Evolutionary conservation across 345 rosid genomes (phyloP).

Genomic region (Adansonia digitata): DNA sequence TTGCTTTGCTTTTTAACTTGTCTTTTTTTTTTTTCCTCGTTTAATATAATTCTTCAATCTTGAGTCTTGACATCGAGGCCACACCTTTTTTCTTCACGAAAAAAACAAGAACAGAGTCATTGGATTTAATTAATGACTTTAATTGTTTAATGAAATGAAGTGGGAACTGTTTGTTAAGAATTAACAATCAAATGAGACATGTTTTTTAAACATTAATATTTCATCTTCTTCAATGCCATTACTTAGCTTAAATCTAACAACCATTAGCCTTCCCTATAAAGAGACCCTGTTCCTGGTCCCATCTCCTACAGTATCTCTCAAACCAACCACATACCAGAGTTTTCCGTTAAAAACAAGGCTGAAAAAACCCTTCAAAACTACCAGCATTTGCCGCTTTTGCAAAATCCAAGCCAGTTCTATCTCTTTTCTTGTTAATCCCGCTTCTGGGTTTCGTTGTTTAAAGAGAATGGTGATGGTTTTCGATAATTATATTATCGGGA

Average conservation of each 20-base stretch:
- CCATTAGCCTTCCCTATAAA: background rate
- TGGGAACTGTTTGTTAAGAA: background rate
- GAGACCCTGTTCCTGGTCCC: background rate
- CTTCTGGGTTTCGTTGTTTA: background rate
- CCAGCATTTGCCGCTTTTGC: background rate
- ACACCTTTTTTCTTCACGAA: background rate
- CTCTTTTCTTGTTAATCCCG: background rate
- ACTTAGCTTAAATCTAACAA: background rate
- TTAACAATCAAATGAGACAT: background rate
- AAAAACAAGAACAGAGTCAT: background rate
- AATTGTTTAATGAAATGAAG: background rate
- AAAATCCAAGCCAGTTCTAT: background rate
- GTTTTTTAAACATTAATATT: background rate
- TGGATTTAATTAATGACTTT: too few relatives aligned
- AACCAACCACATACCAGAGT: background rate
- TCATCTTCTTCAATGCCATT: background rate
- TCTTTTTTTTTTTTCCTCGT: background rate
- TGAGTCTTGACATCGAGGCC: background rate
- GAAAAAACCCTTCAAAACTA: background rate
- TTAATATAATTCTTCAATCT: background rate
- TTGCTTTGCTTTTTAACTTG: background rate
- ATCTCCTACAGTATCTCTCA: background rate
- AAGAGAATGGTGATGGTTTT: slow-evolving; percentile 12
- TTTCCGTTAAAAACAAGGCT: background rate
- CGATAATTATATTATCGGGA: slow-evolving; percentile 23